A percentile compares a stretch with the other conserved stretches of the same genome.
phyloP scores from a whole-genome alignment of 2,329 filamentous ascomycete species.

The Aspergillus viridinutans region DNA sequence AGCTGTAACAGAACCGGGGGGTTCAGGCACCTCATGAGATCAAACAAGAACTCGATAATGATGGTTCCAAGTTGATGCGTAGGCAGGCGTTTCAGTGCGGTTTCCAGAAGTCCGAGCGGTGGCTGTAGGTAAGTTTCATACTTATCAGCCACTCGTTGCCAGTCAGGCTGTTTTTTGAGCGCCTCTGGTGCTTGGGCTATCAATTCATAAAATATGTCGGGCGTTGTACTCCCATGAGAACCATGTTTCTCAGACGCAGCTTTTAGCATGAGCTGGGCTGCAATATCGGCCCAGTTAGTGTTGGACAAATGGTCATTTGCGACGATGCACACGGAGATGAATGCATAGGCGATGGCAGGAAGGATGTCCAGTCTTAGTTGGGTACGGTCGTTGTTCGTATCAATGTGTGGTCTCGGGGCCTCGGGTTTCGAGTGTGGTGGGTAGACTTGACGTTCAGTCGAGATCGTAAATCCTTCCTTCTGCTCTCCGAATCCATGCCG shows the following conservation, averaged over 20 bases:
- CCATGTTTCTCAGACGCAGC: conserved; percentile 48
- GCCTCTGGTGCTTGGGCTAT: conserved; percentile 43
- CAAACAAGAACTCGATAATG: conserved; percentile 40
- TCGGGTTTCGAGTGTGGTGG: not conserved
- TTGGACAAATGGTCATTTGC: conserved; percentile 28
- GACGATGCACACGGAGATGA: conserved; percentile 46
- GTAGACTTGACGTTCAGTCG: not conserved
- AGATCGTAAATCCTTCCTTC: not conserved
- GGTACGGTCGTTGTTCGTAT: not conserved
- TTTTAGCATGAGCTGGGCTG: conserved; percentile 48
- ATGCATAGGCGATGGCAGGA: conserved; percentile 44
- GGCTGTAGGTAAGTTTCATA: conserved; percentile 18
- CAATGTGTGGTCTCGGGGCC: not conserved
- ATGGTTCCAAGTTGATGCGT: conserved; percentile 36
- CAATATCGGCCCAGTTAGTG: conserved; percentile 43
- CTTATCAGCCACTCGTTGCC: conserved; percentile 22
- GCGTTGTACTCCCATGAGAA: conserved; percentile 32
- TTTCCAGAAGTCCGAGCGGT: conserved; percentile 19
- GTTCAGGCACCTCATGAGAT: conserved; percentile 41
- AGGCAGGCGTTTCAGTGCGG: conserved; percentile 24
- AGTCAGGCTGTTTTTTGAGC: conserved; percentile 33
- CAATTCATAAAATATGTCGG: conserved; percentile 39
- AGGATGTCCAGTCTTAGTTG: conserved; percentile 12
- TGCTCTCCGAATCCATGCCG: not conserved
- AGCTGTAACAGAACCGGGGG: conserved; percentile 51